phyloP scores from a whole-genome alignment of 2,329 filamentous ascomycete species.

The Spiromastix sp. region DNA sequence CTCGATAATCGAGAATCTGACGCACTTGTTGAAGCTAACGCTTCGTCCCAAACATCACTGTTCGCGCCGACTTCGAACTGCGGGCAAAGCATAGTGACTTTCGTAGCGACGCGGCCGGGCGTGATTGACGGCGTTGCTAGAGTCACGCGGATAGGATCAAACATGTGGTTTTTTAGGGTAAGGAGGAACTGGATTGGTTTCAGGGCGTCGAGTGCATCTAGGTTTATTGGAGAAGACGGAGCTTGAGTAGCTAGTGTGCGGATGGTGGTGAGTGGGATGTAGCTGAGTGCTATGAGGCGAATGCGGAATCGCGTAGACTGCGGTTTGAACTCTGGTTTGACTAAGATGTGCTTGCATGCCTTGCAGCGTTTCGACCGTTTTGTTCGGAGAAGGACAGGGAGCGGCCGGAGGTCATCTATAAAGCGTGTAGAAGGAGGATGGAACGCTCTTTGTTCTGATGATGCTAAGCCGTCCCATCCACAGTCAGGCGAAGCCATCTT shows the following conservation, averaged over 20 bases:
- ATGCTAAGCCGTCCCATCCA: slow-evolving; percentile 56
- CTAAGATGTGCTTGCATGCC: slow-evolving; percentile 85
- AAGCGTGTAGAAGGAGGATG: slow-evolving; percentile 49
- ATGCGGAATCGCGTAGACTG: slow-evolving; percentile 86
- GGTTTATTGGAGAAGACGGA: slow-evolving; percentile 26
- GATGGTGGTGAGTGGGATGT: slow-evolving; percentile 69
- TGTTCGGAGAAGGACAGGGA: slow-evolving; percentile 73
- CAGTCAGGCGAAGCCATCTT: slow-evolving; percentile 42
- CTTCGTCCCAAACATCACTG: slow-evolving; percentile 89
- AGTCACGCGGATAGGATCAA: slow-evolving; percentile 78
- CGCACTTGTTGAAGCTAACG: slow-evolving; percentile 48
- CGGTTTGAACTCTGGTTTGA: slow-evolving; percentile 86
- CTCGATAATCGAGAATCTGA: slow-evolving; percentile 32
- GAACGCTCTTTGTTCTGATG: slow-evolving; percentile 41
- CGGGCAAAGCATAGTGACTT: slow-evolving; percentile 85
- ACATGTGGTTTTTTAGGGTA: slow-evolving; percentile 87
- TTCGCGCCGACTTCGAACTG: slow-evolving; percentile 92
- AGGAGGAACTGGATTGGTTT: slow-evolving; percentile 67
- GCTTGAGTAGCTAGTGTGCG: slow-evolving; percentile 43
- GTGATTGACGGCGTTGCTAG: slow-evolving; percentile 75
- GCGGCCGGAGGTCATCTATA: slow-evolving; percentile 64
- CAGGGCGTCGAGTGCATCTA: slow-evolving; percentile 38
- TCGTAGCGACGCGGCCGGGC: slow-evolving; percentile 63
- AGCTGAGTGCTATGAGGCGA: slow-evolving; percentile 74
- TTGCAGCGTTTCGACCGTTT: slow-evolving; percentile 92